phyloP scores from a whole-genome alignment of 768 basidiomycete species.

The Jaapia argillacea region DNA sequence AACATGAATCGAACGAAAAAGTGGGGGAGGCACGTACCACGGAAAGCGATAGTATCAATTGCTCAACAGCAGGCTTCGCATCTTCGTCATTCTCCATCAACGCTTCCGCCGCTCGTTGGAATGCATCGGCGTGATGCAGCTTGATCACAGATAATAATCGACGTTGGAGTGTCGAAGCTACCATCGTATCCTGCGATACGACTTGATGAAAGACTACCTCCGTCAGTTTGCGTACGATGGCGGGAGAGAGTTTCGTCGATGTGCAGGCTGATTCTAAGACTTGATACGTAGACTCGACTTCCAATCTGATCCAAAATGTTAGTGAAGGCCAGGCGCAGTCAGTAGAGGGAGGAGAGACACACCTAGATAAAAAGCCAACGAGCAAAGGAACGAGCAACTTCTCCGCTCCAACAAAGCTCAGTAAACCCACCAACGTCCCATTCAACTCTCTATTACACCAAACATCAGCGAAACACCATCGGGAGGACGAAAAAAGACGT shows the following conservation, averaged over 20 bases:
- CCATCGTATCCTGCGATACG: too few species aligned
- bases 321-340: conserved; percentile 1
- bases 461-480: too few species aligned
- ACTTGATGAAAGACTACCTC: too few species aligned
- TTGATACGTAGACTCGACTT: conserved; percentile 17
- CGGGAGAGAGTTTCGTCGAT: conserved; percentile 11
- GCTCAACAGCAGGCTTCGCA: conserved; percentile 34
- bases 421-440: conserved; percentile 14
- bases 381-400: conserved; percentile 49
- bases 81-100: conserved; percentile 20
- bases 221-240: conserved; percentile 15
- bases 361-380: conserved; percentile 27
- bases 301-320: conserved; percentile 15
- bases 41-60: conserved; percentile 49
- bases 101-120: conserved; percentile 32
- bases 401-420: conserved; percentile 41
- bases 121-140: conserved; percentile 49
- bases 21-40: conserved; percentile 26
- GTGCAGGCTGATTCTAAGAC: conserved; percentile 22
- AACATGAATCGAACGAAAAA: background rate
- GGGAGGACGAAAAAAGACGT: too few species aligned
- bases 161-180: too few species aligned
- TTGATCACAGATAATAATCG: conserved; percentile 27
- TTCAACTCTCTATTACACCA: too few species aligned
- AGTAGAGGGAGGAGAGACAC: conserved; percentile 14